Evolutionary conservation across 169 alveolate species (phyloP), one percentile per base, ranked within the genome.

Genomic region (Plasmodium malariae): DNA sequence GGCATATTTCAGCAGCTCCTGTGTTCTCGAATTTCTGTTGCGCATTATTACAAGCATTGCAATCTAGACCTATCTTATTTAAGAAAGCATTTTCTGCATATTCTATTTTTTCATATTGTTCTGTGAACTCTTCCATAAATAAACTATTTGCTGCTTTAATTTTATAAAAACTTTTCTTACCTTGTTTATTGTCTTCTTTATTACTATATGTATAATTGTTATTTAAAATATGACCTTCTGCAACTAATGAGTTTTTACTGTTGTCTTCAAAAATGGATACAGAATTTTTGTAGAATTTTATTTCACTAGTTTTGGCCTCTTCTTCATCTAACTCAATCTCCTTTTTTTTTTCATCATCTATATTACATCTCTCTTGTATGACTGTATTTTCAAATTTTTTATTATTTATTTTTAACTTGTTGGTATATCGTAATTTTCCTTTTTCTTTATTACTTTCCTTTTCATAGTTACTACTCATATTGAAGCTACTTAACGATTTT

Each of bases 261-360:
- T 63, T 21, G 12, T 59, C 54, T 57, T 78, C 89, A 78, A 78
- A 78, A 68, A 78, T 78, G 17, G 89, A 45, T 62, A 34, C 89
- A 36, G 70, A 78, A 65, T 63, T 65, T 26, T 54, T 43, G 67
- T 78, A 78, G 30, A 78, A 55, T 40, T 63, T 62, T 28, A 62
- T 62, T 43, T 78, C 65, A 11, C 24, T 30, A 55, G 14, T 45
- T 78, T 43, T 60, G 30, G 68, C 62, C 14, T 21, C 34, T 43
- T 24, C 17, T 28, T 21, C 34, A 62, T 24, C 17, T 28, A n/a
- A 17, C 14, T 63, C 48, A 34, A 14, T 40, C 43, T 37, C 5
- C 30, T 30, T 70, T 36, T 67, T 78, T 68, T 54, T 78, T 36
- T 17, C 48, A 68, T 14, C 14, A 24, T 65, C 69, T 43, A 14